These are phyloP conservation scores for Rosa multiflora DNA, from an alignment of 306 rosid species.

Conservation along the genomic window DNA sequence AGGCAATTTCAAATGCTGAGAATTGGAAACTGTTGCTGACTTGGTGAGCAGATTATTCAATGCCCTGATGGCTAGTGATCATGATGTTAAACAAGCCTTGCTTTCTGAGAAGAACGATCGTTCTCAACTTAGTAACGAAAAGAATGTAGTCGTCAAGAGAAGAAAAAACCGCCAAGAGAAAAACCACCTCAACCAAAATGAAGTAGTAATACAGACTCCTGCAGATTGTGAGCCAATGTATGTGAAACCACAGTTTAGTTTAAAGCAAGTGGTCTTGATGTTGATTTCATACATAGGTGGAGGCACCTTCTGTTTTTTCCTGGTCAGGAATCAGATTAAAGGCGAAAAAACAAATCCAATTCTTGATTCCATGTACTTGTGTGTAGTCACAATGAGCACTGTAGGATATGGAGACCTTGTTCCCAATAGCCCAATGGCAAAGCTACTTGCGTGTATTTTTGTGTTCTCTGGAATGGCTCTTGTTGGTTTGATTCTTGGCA, in stretches of 20 bases:
- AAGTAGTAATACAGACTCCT: conserved; percentile 10
- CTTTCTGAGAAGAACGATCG: conserved; percentile 42
- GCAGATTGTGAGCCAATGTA: background rate
- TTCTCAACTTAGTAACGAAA: conserved; percentile 34
- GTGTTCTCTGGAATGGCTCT: conserved; percentile 78
- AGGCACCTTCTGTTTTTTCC: conserved; percentile 70
- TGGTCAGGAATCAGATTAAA: conserved; percentile 47
- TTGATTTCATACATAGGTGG: conserved; percentile 55
- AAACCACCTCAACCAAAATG: conserved; percentile 30
- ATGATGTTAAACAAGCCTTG: conserved; percentile 47
- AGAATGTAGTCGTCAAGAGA: conserved; percentile 40
- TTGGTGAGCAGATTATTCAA: background rate
- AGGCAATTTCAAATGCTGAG: background rate
- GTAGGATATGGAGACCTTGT: conserved; percentile 95
- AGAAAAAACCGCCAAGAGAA: conserved; percentile 29
- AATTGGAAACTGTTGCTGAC: background rate
- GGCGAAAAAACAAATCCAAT: conserved; percentile 60
- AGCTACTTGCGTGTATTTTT: conserved; percentile 68
- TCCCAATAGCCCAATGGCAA: conserved; percentile 54
- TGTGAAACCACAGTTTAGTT: conserved; percentile 35
- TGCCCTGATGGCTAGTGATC: conserved; percentile 50
- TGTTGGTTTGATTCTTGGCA: conserved; percentile 62
- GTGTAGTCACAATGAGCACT: conserved; percentile 88
- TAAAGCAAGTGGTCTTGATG: conserved; percentile 42
- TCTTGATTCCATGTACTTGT: conserved; percentile 75